phyloP scores from a whole-genome alignment of 2,329 filamentous ascomycete genomes.

The Fusarium tuaranense region DNA sequence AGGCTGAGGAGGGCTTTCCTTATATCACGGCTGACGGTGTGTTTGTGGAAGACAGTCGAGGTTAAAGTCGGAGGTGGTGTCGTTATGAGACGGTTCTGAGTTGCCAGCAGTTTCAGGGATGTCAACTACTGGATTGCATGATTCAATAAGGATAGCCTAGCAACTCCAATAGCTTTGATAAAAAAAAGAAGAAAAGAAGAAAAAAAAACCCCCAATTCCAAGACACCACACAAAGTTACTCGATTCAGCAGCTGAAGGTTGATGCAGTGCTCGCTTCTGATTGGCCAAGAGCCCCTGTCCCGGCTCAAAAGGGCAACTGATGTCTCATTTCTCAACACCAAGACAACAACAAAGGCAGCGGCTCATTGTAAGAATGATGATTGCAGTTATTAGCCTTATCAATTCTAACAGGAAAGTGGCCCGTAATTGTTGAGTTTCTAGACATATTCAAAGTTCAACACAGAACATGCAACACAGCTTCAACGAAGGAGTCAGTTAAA shows the following conservation, averaged over 20 bases:
- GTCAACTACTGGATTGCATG: background rate
- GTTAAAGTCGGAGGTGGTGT: background rate
- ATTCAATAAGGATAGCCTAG: background rate
- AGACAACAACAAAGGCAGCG: background rate
- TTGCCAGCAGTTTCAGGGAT: background rate
- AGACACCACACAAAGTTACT: background rate
- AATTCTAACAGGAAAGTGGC: background rate
- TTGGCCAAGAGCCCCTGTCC: constrained; percentile 15
- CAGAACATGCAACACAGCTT: background rate
- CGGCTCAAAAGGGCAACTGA: constrained; percentile 32
- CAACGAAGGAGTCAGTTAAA: background rate
- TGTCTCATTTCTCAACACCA: background rate
- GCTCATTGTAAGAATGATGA: background rate
- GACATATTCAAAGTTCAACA: background rate
- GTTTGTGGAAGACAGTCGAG: background rate
- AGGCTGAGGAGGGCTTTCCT: background rate
- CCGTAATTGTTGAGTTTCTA: background rate
- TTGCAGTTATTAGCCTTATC: background rate
- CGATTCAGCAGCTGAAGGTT: background rate
- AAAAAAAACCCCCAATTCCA: background rate
- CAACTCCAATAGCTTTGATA: background rate
- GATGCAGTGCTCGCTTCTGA: background rate
- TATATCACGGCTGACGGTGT: background rate
- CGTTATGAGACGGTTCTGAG: background rate
- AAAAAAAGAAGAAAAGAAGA: background rate